Base-by-base conservation (phyloP, 768 basidiomycete genomes). In the Leucocoprinus sp. region DNA sequence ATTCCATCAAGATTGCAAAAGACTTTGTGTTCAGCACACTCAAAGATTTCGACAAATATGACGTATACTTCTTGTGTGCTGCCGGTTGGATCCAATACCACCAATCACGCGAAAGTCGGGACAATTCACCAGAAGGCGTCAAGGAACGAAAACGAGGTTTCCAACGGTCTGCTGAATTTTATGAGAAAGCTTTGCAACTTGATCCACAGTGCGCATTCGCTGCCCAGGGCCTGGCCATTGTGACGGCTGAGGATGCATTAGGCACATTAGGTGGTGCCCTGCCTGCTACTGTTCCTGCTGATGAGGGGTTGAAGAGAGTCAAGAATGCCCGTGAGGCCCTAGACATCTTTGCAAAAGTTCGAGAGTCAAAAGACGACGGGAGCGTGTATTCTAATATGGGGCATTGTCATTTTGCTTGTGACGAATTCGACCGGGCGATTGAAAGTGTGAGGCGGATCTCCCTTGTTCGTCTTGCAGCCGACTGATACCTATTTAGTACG, bases 341-440 rank as follows among this genome's bases (percentile, higher is more conserved):
- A 35, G 82, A 85, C 38, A 75, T 95, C 27, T 91, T 99, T 57
- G 84, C 81, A 2, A 91, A 95, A 63, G 84, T 98, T 42, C 75
- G 91, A 44, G 96, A 98, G 65, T 84, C 81, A 2, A 65, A 92
- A 43, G 76, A 78, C 48, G 73, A 76, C 47, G 90, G 88, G 5
- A 86, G 86, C 49, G 92, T 96, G 3, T 92, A 93, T 57, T 71
- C 90, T 57, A 99, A 99, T 60, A 93, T 97, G 72, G 96, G 93
- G 0, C 96, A 98, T 57, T 96, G 93, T 56, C 87, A 93, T 60
- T 95, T 90, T 57, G 76, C 80, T 15, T 74, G 90, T 41, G 95
- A 96, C 49, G 95, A 99, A 60, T 96, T 84, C 59, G 95, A 98
- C 52, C 75, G 88, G 39, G 95, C 96, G 1, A 93, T 98, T 51